Percentiles rank a stretch among this genome's conserved stretches.
Evolutionary conservation across 306 rosid genomes (phyloP).

Genomic region (Cucumis sativus): Cucumber_9930_V3 NC_026659.2:14115001-14115500

Average conservation of each 20-base stretch:
- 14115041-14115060: not conserved
- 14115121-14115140: not conserved
- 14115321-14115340: constrained; percentile 63
- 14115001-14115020: not conserved
- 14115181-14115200: not conserved
- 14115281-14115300: constrained; percentile 73
- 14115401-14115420: not conserved
- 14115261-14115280: constrained; percentile 48
- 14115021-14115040: not conserved
- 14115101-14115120: not conserved
- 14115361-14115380: not conserved
- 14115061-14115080: not conserved
- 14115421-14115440: not conserved
- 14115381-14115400: not conserved
- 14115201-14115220: constrained; percentile 72
- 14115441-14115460: not conserved
- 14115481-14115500: not conserved
- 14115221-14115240: constrained; percentile 39
- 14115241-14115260: constrained; percentile 48
- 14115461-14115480: not conserved
- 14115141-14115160: not conserved
- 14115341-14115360: constrained; percentile 12
- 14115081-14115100: not conserved
- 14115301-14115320: constrained; percentile 58
- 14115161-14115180: not conserved